phyloP scores from a whole-genome alignment of 495 filamentous ascomycete species.

The Penicillium simplicissimum region DNA sequence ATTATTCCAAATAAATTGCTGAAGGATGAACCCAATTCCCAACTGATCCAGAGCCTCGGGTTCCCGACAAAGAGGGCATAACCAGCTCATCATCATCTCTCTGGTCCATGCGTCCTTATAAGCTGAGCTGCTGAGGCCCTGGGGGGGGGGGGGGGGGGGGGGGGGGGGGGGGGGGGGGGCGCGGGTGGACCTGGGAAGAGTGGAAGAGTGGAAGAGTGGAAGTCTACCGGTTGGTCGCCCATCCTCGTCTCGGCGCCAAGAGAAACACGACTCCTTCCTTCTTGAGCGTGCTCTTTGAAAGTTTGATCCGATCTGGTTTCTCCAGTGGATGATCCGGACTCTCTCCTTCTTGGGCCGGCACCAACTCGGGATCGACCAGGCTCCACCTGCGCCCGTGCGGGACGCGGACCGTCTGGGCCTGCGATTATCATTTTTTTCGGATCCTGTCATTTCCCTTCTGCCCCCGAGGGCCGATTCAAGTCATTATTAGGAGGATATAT shows the following conservation, averaged over 20 bases:
- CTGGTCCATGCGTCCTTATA: not conserved
- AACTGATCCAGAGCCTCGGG: slow-evolving; percentile 6
- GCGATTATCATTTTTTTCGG: not conserved
- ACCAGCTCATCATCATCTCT: not conserved
- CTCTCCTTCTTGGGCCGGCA: not conserved
- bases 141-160: too few species aligned
- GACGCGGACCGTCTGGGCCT: slow-evolving; percentile 25
- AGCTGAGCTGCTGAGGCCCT: too few species aligned
- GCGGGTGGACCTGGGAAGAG: not conserved
- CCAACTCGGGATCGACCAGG: slow-evolving; percentile 11
- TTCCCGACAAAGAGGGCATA: not conserved
- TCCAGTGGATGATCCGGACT: not conserved
- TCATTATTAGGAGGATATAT: not conserved
- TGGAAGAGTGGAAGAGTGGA: too few species aligned
- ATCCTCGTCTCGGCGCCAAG: too few species aligned
- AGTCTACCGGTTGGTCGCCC: slow-evolving; percentile 1
- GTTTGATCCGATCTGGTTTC: too few species aligned
- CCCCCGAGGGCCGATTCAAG: not conserved
- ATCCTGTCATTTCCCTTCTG: not conserved
- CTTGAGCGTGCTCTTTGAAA: not conserved
- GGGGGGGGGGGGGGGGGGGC: too few species aligned
- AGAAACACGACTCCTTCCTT: not conserved
- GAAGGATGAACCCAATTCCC: not conserved
- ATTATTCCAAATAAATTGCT: not conserved
- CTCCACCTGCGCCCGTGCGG: slow-evolving; percentile 12